Conservation (phyloP, 345 rosid genomes). For the Eucalyptus sp. region DNA sequence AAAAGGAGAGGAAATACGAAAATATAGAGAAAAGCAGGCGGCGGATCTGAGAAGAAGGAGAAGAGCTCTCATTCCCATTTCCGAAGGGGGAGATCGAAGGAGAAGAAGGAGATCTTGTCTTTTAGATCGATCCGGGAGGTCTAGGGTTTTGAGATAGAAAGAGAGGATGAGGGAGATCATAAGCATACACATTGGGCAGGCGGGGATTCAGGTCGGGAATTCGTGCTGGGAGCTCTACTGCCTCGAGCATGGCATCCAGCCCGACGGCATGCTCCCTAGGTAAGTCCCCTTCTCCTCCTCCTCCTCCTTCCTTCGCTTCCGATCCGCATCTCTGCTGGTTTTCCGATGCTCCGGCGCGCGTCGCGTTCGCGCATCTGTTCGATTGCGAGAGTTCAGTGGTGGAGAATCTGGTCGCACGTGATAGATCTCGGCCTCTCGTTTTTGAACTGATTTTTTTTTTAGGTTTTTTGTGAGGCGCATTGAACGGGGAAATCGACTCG, state of each 20-base stretch:
- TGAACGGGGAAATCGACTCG: background rate
- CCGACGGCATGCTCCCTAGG: slow-evolving; percentile 64
- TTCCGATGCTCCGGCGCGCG: background rate
- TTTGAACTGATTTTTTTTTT: background rate
- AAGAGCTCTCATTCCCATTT: background rate
- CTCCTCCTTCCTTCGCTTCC: background rate
- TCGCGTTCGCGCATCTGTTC: background rate
- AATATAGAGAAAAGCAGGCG: background rate
- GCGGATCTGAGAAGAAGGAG: background rate
- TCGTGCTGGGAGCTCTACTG: slow-evolving; percentile 56
- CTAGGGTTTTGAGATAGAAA: background rate
- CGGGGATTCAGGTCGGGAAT: slow-evolving; percentile 54
- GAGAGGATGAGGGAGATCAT: slow-evolving; percentile 47
- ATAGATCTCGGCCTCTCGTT: background rate
- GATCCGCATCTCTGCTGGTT: background rate
- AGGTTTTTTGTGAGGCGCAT: background rate
- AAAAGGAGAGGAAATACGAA: background rate
- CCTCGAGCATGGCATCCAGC: slow-evolving; percentile 54
- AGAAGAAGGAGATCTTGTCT: background rate
- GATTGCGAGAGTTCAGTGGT: background rate
- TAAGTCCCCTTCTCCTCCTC: background rate
- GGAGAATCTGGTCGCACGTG: background rate
- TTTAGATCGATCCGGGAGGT: background rate
- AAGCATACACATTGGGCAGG: slow-evolving; percentile 56
- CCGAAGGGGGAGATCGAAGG: background rate